These are phyloP conservation scores for Platismatia glauca DNA, from an alignment of 495 filamentous ascomycete genomes.

Conservation along the genomic window DNA sequence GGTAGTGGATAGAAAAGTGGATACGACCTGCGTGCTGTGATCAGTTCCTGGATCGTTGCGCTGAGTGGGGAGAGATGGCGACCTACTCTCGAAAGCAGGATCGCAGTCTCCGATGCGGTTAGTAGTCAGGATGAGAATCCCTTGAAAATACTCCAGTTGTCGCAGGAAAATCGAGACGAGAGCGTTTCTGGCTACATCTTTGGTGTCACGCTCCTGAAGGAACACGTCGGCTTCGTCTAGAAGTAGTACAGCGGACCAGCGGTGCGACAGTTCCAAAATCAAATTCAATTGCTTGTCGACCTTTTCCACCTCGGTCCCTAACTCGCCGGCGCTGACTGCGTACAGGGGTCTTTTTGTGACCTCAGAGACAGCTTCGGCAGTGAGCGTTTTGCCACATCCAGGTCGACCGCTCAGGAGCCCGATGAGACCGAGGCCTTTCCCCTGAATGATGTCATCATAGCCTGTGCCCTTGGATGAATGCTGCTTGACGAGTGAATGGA, in stretches of 20 bases:
- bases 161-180: constrained; percentile 47
- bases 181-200: constrained; percentile 35
- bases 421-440: constrained; percentile 25
- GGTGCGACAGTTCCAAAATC: constrained; percentile 21
- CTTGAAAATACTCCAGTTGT: constrained; percentile 47
- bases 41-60: neutral
- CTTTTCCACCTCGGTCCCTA: constrained; percentile 20
- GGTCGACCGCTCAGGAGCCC: constrained; percentile 20
- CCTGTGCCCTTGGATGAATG: constrained; percentile 7
- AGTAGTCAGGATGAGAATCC: constrained; percentile 51
- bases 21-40: constrained; percentile 27
- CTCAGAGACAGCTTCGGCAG: constrained; percentile 23
- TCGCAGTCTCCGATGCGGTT: constrained; percentile 43
- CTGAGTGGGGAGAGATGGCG: too few species aligned
- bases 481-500: constrained; percentile 34
- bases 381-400: constrained; percentile 27
- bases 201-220: constrained; percentile 31
- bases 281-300: constrained; percentile 19
- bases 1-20: constrained; percentile 32
- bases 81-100: constrained; percentile 39
- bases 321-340: constrained; percentile 22
- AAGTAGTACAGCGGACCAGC: constrained; percentile 34
- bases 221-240: constrained; percentile 44
- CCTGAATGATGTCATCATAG: constrained; percentile 23
- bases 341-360: constrained; percentile 23